Percentiles rank a stretch among this genome's conserved stretches.
phyloP scores from a whole-genome alignment of 2,329 filamentous ascomycete genomes.

The Pestalotiopsis sp. region DNA sequence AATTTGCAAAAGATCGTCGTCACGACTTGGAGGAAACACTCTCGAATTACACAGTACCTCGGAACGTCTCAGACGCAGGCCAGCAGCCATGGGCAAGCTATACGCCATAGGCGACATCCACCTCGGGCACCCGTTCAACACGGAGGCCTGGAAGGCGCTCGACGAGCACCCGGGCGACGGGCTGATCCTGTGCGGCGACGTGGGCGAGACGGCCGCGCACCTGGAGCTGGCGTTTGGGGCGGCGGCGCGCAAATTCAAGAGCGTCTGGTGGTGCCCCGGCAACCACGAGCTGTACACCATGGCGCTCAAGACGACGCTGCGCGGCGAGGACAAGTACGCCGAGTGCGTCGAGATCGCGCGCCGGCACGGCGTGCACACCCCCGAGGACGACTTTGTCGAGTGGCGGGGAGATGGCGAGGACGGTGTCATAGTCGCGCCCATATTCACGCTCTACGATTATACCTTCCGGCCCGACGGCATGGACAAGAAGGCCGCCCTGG shows the following conservation, averaged over 20 bases:
- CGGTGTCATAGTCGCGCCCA: constrained; percentile 50
- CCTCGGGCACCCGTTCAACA: constrained; percentile 36
- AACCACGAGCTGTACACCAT: constrained; percentile 63
- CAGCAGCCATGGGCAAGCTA: constrained; percentile 27
- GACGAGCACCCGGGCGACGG: constrained; percentile 36
- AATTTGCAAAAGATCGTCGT: not conserved
- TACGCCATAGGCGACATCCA: constrained; percentile 42
- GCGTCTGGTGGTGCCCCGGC: constrained; percentile 59
- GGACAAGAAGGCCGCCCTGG: constrained; percentile 45
- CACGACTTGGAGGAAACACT: not conserved
- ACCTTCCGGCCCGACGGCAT: constrained; percentile 55
- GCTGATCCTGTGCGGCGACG: constrained; percentile 39
- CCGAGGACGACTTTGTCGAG: constrained; percentile 55
- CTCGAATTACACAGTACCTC: not conserved
- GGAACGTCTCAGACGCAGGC: not conserved
- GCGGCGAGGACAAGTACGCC: constrained; percentile 56
- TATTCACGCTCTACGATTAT: constrained; percentile 65
- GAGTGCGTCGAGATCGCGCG: constrained; percentile 57
- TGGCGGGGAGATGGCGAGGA: constrained; percentile 48
- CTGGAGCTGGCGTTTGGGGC: constrained; percentile 35
- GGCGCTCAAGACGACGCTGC: constrained; percentile 34
- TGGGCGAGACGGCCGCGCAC: constrained; percentile 39
- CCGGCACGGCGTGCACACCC: constrained; percentile 54
- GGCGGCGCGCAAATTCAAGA: constrained; percentile 32
- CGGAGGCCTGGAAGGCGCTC: constrained; percentile 31